Base-by-base conservation (phyloP, 371 early-diverging fungal genomes). In the Mucor sp. region DNA sequence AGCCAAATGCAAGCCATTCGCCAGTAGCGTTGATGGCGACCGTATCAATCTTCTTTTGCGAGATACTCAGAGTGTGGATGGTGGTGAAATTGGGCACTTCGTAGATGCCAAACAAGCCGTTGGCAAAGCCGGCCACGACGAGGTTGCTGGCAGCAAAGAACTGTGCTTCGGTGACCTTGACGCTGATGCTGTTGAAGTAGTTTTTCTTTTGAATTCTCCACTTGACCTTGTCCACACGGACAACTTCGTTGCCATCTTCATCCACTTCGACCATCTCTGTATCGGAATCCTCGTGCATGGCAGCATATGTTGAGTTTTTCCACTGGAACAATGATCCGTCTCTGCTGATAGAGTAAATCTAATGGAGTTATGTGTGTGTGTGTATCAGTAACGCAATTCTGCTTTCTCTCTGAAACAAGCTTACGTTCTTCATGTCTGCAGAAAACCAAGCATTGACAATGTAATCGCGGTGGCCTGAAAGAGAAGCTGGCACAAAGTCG, bases 1-100 rank as follows among this genome's bases (percentile, higher is more conserved):
- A 92, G 9, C 96, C 99, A 76, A 99, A 94, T 0, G 97, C 98
- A 28, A 99, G 84, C 99, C 99, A 99, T 78, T 99, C 99, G 32
- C 99, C 98, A 2, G 94, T 86, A 4, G 86, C 76, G 79, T 94
- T 96, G 69, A 98, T 90, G 1, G 95, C 87, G 0, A 94, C 90
- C 1, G 98, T 85, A 70, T 92, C 90, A 70, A 99, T 93, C 80
- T 90, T 91, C 57, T 93, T 88, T 80, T 97, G 95, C 17, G 97
- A 93, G n/a, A 99, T 94, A 78, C 96, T 95, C 56, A 96, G 71
- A 2, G 93, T 92, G 74, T 97, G 96, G 56, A 95, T 91, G 62
- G 92, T 91, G 60, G 75, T 89, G 70, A 97, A 94, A 55, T 90
- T 87, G 1, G 99, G 97, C 55, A 98, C 83, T 77, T 98, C 97